phyloP scores from a whole-genome alignment of 1,284 basidiomycete species.

The Albatrellus sp. region DNA sequence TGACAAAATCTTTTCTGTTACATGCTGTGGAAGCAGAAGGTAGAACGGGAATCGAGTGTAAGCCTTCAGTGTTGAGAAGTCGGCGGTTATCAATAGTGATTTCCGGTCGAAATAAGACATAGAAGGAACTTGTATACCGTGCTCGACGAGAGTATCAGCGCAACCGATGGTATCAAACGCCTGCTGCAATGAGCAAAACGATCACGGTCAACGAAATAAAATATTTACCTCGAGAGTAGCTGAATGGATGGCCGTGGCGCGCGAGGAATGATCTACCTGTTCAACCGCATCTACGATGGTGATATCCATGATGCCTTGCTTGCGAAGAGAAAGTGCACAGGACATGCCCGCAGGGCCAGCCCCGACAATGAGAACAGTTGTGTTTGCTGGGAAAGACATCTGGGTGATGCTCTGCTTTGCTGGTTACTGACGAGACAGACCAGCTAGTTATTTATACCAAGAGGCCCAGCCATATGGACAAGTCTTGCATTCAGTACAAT shows the following conservation, averaged over 20 bases:
- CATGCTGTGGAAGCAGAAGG: conserved; percentile 31
- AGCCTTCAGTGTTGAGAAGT: conserved; percentile 19
- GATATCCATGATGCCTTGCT: conserved; percentile 31
- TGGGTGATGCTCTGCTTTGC: background rate
- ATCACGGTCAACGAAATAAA: background rate
- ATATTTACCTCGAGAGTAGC: conserved; percentile 18
- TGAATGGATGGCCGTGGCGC: conserved; percentile 18
- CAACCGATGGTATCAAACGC: conserved; percentile 34
- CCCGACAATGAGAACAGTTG: conserved; percentile 32
- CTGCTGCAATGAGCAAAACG: conserved; percentile 15
- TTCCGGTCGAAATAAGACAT: conserved; percentile 22
- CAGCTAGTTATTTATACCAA: too few relatives aligned
- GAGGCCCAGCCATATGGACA: too few relatives aligned
- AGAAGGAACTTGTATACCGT: conserved; percentile 22
- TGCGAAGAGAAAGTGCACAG: conserved; percentile 29
- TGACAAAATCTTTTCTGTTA: conserved; percentile 31
- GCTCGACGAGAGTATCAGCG: conserved; percentile 25
- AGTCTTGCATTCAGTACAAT: too few relatives aligned
- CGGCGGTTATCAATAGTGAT: conserved; percentile 15
- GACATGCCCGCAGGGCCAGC: conserved; percentile 34
- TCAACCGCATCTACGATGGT: conserved; percentile 31
- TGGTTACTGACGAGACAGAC: background rate
- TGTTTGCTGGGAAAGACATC: conserved; percentile 19
- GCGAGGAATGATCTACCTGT: conserved; percentile 15
- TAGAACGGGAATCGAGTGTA: conserved; percentile 35